Base-by-base conservation (phyloP, 306 rosid genomes). In the Castanea mollissima region DNA sequence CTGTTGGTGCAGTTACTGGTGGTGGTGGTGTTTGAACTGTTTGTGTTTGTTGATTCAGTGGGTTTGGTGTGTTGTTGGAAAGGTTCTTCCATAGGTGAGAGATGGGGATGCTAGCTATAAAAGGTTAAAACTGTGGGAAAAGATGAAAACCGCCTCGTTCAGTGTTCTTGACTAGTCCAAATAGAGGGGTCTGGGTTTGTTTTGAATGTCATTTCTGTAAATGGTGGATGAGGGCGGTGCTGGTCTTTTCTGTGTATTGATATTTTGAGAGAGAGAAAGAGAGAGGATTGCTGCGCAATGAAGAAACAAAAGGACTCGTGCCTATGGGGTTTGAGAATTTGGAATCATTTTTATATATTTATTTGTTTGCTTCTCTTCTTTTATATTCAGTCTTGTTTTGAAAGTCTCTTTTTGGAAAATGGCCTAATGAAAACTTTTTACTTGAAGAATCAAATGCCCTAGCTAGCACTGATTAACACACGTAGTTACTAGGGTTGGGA, bases 161-260 rank as follows among this genome's bases (percentile, higher is more conserved):
- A 90, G 93, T 81, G 98, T 84, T 82, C 76, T 75, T 49, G 89
- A 86, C 82, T 76, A 84, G 86, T 81, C 77, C 75, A 80, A 78
- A 80, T 78, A 75, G 34, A 70, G 75, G 75, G 34, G 82, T 70
- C 65, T 77, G 70, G 86, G 88, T 79, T 81, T 77, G 76, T 75
- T 88, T 84, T 82, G 72, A 78, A 83, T 84, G 83, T 62, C 88
- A 76, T 77, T 57, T 60, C 71, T 84, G 83, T 85, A 79, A 90
- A 91, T 92, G 97, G 99, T 90, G 87, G 92, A 89, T 29, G 60
- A 84, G 89, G 97, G 94, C 97, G 99, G 99, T 91, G 97, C 69
- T 54, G 52, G 58, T 27, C 74, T 74, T 38, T 64, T 49, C 12
- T 56, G 78, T 78, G 46, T 32, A 13, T 63, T 32, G 69, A 58